Conservation (phyloP, 2,329 filamentous ascomycete genomes). For the Sarocladium strictum region DNA sequence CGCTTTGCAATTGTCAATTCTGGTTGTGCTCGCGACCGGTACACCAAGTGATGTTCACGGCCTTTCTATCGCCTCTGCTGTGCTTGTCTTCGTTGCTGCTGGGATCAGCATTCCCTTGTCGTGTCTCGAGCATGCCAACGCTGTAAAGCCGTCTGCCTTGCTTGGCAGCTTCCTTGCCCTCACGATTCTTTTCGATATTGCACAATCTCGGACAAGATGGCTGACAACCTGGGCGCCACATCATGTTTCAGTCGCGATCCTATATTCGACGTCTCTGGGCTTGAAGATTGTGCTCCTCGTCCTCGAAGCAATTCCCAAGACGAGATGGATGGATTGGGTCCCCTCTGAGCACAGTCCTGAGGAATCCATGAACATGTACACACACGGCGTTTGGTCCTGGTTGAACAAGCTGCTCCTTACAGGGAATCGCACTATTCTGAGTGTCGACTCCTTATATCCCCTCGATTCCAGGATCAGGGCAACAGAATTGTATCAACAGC, state of each 20-base stretch:
- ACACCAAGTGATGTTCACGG: constrained; percentile 13
- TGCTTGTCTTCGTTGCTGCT: constrained; percentile 21
- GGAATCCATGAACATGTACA: constrained; percentile 27
- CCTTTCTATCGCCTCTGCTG: constrained; percentile 21
- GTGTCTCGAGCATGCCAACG: constrained; percentile 28
- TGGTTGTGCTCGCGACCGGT: constrained; percentile 23
- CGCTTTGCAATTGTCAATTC: constrained; percentile 23
- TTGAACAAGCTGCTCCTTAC: constrained; percentile 26
- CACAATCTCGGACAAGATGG: constrained; percentile 36
- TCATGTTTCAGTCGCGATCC: constrained; percentile 22
- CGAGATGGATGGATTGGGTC: constrained; percentile 32
- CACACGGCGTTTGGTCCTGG: constrained; percentile 28
- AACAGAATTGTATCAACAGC: constrained; percentile 14
- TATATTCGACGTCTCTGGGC: constrained; percentile 29
- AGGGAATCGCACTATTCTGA: constrained; percentile 29
- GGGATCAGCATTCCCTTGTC: constrained; percentile 25
- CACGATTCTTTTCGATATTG: constrained; percentile 37
- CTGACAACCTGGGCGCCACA: constrained; percentile 19
- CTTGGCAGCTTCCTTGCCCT: constrained; percentile 35
- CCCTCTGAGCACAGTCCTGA: constrained; percentile 30
- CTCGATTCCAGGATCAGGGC: constrained; percentile 24
- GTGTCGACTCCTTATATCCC: constrained; percentile 27
- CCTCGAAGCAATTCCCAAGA: constrained; percentile 32
- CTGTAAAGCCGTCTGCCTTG: constrained; percentile 35
- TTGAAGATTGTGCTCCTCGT: constrained; percentile 29